Evolutionary conservation across 179 eudicot genomes (phyloP).

Genomic region (Beta macrorhiza): DNA sequence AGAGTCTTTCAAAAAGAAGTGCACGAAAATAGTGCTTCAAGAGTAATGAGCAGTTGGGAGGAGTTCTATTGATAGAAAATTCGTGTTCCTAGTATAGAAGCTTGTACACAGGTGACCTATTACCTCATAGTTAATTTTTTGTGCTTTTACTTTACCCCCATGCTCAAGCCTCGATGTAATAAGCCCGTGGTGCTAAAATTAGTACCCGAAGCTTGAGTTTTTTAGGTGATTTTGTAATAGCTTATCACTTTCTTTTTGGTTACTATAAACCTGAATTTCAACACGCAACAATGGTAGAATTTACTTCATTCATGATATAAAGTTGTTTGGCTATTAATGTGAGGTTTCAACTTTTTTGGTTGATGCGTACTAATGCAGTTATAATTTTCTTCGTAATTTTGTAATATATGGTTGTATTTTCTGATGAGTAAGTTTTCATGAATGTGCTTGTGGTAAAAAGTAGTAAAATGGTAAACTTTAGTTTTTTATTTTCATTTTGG

Average conservation of each 20-base stretch:
- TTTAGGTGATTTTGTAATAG: background rate
- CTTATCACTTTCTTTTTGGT: background rate
- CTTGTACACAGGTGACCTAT: constrained; percentile 15
- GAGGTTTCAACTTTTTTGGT: background rate
- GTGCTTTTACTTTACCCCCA: background rate
- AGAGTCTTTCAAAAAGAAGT: background rate
- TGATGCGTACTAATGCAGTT: no score
- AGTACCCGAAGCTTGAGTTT: background rate
- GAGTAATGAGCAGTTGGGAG: constrained; percentile 7
- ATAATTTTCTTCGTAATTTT: no score
- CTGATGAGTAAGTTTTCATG: no score
- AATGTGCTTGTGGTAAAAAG: no score
- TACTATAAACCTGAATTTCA: background rate
- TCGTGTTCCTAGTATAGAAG: background rate
- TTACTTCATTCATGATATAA: no score
- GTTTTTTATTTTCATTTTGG: no score
- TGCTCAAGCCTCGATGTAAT: constrained; percentile 7
- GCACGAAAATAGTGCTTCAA: background rate
- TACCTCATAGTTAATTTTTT: constrained; percentile 5
- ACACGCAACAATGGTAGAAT: background rate
- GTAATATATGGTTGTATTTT: no score
- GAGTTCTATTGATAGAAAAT: background rate
- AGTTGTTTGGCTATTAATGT: background rate
- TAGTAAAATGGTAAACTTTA: no score
- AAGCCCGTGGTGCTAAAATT: background rate